Evolutionary conservation across 768 basidiomycete genomes (phyloP).

Genomic region (Artomyces pyxidatus): DNA sequence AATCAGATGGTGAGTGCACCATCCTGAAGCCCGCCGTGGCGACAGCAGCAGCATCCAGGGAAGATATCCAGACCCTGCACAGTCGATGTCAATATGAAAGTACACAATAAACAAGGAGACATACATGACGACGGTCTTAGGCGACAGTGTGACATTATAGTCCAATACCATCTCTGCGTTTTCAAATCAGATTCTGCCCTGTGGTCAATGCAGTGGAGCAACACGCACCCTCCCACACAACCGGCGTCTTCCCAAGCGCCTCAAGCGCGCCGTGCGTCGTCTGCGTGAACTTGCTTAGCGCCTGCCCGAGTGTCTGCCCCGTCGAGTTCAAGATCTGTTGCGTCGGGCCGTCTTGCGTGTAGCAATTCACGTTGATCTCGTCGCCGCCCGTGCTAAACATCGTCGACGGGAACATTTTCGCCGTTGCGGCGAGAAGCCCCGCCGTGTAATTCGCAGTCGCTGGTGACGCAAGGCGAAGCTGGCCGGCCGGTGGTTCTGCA

Average conservation of each 20-base stretch:
- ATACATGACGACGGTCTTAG: conserved; percentile 45
- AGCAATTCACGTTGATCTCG: conserved; percentile 66
- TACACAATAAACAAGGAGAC: conserved; percentile 10
- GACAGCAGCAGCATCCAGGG: conserved; percentile 49
- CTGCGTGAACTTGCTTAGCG: conserved; percentile 53
- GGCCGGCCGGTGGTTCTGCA: conserved; percentile 42
- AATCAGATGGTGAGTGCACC: conserved; percentile 53
- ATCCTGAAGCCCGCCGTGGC: conserved; percentile 50
- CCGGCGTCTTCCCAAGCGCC: conserved; percentile 57
- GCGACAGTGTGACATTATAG: conserved; percentile 39
- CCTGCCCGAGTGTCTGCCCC: conserved; percentile 51
- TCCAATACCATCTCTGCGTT: conserved; percentile 52
- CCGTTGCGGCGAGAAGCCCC: conserved; percentile 25
- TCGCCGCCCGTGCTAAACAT: conserved; percentile 62
- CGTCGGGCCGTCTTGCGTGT: conserved; percentile 51
- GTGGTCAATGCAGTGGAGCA: too few relatives aligned
- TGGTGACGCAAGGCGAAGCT: conserved; percentile 37
- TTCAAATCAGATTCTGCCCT: too few relatives aligned
- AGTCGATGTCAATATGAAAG: neutral
- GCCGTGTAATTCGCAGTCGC: conserved; percentile 27
- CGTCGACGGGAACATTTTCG: conserved; percentile 23
- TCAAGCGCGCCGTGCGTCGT: conserved; percentile 50
- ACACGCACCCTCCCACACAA: conserved; percentile 77
- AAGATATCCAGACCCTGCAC: conserved; percentile 65
- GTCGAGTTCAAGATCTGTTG: conserved; percentile 42